A percentile compares a stretch with the other conserved stretches of the same genome.
Conservation (phyloP, 306 rosid species). For the Purshia tridentata region DNA sequence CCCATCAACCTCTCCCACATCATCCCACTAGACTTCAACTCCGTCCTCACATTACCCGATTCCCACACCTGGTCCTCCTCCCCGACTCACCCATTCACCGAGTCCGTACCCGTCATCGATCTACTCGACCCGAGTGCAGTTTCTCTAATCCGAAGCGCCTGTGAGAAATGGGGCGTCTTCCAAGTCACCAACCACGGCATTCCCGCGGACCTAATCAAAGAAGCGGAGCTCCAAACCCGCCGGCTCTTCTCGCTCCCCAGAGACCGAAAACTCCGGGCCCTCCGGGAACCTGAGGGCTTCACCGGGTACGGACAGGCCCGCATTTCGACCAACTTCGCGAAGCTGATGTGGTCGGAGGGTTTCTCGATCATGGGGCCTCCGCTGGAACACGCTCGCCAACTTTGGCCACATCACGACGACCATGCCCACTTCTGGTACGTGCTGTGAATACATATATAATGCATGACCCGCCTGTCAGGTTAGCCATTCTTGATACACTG, state of each 20-base stretch:
- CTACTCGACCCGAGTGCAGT: slow-evolving; percentile 31
- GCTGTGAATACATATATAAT: neutral
- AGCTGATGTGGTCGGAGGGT: slow-evolving; percentile 52
- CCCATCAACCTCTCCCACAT: slow-evolving; percentile 11
- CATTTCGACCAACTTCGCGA: slow-evolving; percentile 27
- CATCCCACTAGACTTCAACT: slow-evolving; percentile 39
- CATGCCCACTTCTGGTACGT: slow-evolving; percentile 46
- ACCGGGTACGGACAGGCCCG: slow-evolving; percentile 48
- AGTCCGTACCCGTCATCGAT: slow-evolving; percentile 34
- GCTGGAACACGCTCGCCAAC: slow-evolving; percentile 34
- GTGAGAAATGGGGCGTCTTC: slow-evolving; percentile 45
- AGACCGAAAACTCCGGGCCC: slow-evolving; percentile 34
- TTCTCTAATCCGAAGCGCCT: slow-evolving; percentile 29
- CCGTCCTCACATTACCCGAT: slow-evolving; percentile 26
- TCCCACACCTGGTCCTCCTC: slow-evolving; percentile 36
- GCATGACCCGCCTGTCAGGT: slow-evolving; percentile 11
- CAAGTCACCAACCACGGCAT: slow-evolving; percentile 49
- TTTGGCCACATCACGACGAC: slow-evolving; percentile 57
- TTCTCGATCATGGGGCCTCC: slow-evolving; percentile 44
- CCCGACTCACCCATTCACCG: slow-evolving; percentile 1
- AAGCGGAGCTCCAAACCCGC: slow-evolving; percentile 24
- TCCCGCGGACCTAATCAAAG: slow-evolving; percentile 13
- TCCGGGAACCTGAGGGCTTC: slow-evolving; percentile 26
- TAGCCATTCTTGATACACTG: neutral
- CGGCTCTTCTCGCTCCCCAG: slow-evolving; percentile 36